Conservation (phyloP, 2,329 filamentous ascomycete species). For the Colletotrichum orbiculare region DNA sequence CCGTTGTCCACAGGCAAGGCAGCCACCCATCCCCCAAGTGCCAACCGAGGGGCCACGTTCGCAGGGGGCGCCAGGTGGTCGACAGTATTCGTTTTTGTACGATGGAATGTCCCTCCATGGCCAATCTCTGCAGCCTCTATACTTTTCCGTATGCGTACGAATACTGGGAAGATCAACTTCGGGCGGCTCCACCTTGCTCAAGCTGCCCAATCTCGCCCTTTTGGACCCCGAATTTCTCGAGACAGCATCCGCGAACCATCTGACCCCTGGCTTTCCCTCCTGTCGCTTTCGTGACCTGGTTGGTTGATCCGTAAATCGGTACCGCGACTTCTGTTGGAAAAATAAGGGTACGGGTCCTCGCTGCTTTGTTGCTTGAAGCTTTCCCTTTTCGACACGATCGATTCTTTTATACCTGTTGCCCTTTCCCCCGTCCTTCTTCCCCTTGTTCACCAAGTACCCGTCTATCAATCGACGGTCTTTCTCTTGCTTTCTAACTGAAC, state of each 20-base stretch:
- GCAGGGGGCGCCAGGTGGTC: conserved; percentile 29
- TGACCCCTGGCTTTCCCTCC: conserved; percentile 9
- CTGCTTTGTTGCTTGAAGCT: conserved; percentile 5
- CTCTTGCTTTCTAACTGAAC: no score
- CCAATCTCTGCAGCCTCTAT: conserved; percentile 22
- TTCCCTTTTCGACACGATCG: no score
- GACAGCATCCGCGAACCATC: conserved; percentile 31
- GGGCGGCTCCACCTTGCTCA: conserved; percentile 15
- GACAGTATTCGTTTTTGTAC: conserved; percentile 10
- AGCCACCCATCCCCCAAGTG: conserved; percentile 11
- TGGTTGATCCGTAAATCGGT: not conserved
- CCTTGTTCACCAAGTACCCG: no score
- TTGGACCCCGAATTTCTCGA: conserved; percentile 35
- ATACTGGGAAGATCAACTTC: not conserved
- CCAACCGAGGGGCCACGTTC: conserved; percentile 28
- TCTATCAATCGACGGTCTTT: no score
- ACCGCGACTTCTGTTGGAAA: not conserved
- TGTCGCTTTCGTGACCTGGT: not conserved
- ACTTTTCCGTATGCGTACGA: conserved; percentile 1
- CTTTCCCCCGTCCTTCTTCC: no score
- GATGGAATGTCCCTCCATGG: conserved; percentile 8
- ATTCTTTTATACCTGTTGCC: no score
- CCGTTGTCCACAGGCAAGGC: conserved; percentile 18
- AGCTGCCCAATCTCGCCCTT: conserved; percentile 6
- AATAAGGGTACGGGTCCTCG: not conserved